Evolutionary conservation across 495 filamentous ascomycete genomes (phyloP).

Genomic region (Aspergillus indologenus): DNA sequence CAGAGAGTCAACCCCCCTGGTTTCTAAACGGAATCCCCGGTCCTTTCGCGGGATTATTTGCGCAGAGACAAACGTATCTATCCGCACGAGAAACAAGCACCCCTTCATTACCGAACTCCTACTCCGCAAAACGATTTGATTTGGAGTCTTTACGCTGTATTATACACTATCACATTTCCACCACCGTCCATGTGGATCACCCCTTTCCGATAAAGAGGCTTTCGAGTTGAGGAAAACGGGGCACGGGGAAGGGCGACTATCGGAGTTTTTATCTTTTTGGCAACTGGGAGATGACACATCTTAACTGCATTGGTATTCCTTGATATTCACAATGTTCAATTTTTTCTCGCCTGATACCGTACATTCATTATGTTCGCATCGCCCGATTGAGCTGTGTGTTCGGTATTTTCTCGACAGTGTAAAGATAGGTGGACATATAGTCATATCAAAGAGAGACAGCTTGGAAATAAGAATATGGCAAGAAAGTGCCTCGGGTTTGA

Average conservation of each 20-base stretch:
- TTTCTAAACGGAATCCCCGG: constrained; percentile 62
- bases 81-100: too few relatives aligned
- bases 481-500: constrained; percentile 8
- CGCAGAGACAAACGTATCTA: constrained; percentile 10
- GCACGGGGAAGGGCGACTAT: constrained; percentile 28
- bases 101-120: too few relatives aligned
- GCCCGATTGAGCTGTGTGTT: neutral
- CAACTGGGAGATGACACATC: constrained; percentile 29
- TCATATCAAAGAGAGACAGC: neutral
- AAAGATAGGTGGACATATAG: constrained; percentile 3
- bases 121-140: too few relatives aligned
- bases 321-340: constrained; percentile 29
- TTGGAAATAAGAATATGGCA: constrained; percentile 19
- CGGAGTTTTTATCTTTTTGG: constrained; percentile 47
- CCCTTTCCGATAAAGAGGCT: neutral
- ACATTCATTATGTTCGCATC: constrained; percentile 24
- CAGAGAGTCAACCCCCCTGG: constrained; percentile 92
- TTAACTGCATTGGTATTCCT: constrained; percentile 14
- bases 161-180: too few relatives aligned
- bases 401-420: constrained; percentile 3
- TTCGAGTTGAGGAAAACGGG: constrained; percentile 15
- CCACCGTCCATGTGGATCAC: constrained; percentile 12
- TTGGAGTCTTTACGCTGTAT: constrained; percentile 28
- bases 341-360: constrained; percentile 27
- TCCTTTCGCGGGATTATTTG: neutral